phyloP scores from a whole-genome alignment of 495 filamentous ascomycete species.

The Trichoderma asperelloides region DNA sequence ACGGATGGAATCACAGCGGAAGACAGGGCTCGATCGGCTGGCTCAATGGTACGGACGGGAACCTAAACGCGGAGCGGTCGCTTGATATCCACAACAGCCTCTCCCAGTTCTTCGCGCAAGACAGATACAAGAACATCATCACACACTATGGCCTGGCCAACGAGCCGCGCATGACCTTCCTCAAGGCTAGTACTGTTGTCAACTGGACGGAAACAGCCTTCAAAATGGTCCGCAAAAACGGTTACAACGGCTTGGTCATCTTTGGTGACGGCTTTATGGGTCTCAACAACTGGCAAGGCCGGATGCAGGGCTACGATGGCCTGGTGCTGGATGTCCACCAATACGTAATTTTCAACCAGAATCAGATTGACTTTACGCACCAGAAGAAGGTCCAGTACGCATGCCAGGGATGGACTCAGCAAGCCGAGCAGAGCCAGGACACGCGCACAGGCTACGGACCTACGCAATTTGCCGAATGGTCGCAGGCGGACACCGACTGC shows the following conservation, averaged over 20 bases:
- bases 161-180: slow-evolving; percentile 69
- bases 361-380: slow-evolving; percentile 65
- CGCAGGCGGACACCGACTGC: slow-evolving; percentile 96
- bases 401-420: slow-evolving; percentile 74
- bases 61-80: slow-evolving; percentile 61
- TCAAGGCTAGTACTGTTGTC: slow-evolving; percentile 50
- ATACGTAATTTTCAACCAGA: slow-evolving; percentile 80
- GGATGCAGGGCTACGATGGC: slow-evolving; percentile 44
- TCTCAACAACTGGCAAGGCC: slow-evolving; percentile 66
- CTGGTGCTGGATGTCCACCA: slow-evolving; percentile 89
- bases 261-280: slow-evolving; percentile 84
- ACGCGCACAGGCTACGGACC: slow-evolving; percentile 80
- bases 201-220: slow-evolving; percentile 62
- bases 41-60: slow-evolving; percentile 65
- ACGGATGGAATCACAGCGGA: slow-evolving; percentile 87
- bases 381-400: slow-evolving; percentile 71
- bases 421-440: slow-evolving; percentile 62
- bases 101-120: slow-evolving; percentile 76
- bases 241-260: slow-evolving; percentile 54
- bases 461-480: slow-evolving; percentile 97
- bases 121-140: slow-evolving; percentile 75
- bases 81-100: slow-evolving; percentile 76
- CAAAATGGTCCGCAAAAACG: slow-evolving; percentile 58
- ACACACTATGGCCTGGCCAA: slow-evolving; percentile 81
- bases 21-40: slow-evolving; percentile 62